These are phyloP conservation scores for Trametes cinnabarina DNA, from an alignment of 768 basidiomycete species.

Conservation along the genomic window DNA sequence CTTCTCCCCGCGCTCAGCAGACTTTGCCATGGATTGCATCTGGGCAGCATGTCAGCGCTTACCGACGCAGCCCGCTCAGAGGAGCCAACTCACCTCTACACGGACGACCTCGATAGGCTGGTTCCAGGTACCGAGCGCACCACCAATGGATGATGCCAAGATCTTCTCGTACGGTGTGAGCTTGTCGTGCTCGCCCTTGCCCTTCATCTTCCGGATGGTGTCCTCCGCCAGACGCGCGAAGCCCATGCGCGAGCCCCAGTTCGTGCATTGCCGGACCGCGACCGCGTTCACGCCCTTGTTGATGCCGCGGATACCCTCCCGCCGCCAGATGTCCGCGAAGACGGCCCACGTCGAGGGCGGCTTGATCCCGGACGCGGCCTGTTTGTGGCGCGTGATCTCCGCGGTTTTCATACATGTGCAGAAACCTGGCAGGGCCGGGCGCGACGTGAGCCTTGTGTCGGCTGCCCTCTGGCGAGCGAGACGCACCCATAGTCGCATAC, in stretches of 20 bases:
- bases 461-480: no score
- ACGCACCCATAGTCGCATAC: constrained; percentile 99
- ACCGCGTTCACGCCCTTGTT: constrained; percentile 99
- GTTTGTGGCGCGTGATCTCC: constrained; percentile 95
- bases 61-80: not conserved
- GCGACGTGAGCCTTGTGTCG: constrained; percentile 1
- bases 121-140: constrained; percentile 98
- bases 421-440: constrained; percentile 73
- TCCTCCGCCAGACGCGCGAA: constrained; percentile 91
- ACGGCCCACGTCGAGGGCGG: constrained; percentile 93
- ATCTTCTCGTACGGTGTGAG: constrained; percentile 85
- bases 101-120: constrained; percentile 98
- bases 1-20: constrained; percentile 80
- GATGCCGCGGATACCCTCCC: constrained; percentile 91
- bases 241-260: constrained; percentile 95
- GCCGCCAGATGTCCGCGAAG: constrained; percentile 90
- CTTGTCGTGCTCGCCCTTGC: constrained; percentile 74
- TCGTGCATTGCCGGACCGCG: constrained; percentile 87
- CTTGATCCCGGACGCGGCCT: constrained; percentile 77
- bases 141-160: constrained; percentile 81
- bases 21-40: constrained; percentile 99
- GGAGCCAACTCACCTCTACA: constrained; percentile 67
- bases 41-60: constrained; percentile 28
- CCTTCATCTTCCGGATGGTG: constrained; percentile 71
- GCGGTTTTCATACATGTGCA: constrained; percentile 99